Percentiles rank a stretch among this genome's conserved stretches.
Conservation (phyloP, 768 basidiomycete species). For the Lactifluus rugatus region DNA sequence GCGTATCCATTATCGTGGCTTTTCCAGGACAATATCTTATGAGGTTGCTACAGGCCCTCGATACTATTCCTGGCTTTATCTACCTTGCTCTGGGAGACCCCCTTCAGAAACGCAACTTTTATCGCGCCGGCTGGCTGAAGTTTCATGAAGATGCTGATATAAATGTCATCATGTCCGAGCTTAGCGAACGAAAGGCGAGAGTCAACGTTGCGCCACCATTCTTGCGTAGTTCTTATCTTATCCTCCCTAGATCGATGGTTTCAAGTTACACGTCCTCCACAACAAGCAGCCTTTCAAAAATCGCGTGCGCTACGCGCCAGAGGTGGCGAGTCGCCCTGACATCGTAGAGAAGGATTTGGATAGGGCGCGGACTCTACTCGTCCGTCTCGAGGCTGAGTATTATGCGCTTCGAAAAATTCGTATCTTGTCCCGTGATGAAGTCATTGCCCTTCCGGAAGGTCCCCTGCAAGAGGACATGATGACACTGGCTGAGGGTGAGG, state of each 20-base stretch:
- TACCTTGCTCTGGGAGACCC: slow-evolving; percentile 91
- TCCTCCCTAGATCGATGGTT: slow-evolving; percentile 71
- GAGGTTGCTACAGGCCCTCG: slow-evolving; percentile 48
- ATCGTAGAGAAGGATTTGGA: slow-evolving; percentile 73
- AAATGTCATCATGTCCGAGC: slow-evolving; percentile 52
- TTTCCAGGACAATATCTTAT: slow-evolving; percentile 12
- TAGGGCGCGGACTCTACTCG: slow-evolving; percentile 62
- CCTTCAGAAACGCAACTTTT: slow-evolving; percentile 84
- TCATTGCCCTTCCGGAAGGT: slow-evolving; percentile 17
- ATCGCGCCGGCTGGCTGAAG: slow-evolving; percentile 89
- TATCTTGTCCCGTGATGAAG: slow-evolving; percentile 17
- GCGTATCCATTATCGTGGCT: slow-evolving; percentile 6
- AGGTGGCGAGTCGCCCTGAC: slow-evolving; percentile 70
- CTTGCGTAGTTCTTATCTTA: not conserved
- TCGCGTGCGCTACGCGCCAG: slow-evolving; percentile 70
- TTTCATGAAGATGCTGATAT: slow-evolving; percentile 84
- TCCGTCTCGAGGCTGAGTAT: slow-evolving; percentile 66
- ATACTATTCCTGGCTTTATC: slow-evolving; percentile 68
- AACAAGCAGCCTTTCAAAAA: slow-evolving; percentile 70
- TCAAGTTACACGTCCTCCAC: slow-evolving; percentile 86
- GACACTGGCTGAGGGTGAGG: slow-evolving; percentile 20
- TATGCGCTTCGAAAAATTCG: slow-evolving; percentile 40
- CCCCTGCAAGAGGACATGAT: slow-evolving; percentile 18
- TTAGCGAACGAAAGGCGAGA: slow-evolving; percentile 83
- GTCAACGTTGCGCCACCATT: too few relatives aligned